phyloP scores from a whole-genome alignment of 179 eudicot species.

The Beta macrorhiza region DNA sequence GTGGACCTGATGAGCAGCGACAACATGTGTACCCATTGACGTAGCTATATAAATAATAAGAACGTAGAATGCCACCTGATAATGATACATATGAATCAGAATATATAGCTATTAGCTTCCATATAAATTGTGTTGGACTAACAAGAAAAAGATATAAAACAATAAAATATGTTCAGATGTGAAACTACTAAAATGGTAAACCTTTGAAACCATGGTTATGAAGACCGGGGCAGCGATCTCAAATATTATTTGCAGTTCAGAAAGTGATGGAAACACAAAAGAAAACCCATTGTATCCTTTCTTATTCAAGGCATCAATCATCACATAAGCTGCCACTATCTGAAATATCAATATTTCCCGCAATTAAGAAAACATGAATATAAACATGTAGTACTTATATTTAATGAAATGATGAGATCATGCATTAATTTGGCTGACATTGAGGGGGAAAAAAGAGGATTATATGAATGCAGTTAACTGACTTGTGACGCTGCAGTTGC shows the following conservation, averaged over 20 bases:
- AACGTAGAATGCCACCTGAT: slow-evolving; percentile 45
- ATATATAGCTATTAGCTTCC: background rate
- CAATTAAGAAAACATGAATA: background rate
- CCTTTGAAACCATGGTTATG: slow-evolving; percentile 90
- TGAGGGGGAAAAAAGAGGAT: background rate
- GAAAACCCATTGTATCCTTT: slow-evolving; percentile 84
- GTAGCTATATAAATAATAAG: slow-evolving; percentile 45
- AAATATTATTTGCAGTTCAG: slow-evolving; percentile 65
- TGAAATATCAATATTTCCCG: slow-evolving; percentile 24
- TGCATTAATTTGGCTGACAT: background rate
- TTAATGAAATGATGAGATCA: background rate
- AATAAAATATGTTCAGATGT: background rate
- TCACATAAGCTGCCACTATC: slow-evolving; percentile 87
- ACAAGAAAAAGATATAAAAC: background rate
- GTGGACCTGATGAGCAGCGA: slow-evolving; percentile 57
- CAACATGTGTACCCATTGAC: slow-evolving; percentile 44
- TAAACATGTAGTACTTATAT: background rate
- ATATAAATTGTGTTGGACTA: background rate
- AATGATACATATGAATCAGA: background rate
- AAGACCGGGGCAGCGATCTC: slow-evolving; percentile 90
- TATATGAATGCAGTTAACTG: slow-evolving; percentile 18
- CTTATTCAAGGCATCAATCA: slow-evolving; percentile 67
- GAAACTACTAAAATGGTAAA: slow-evolving; percentile 20
- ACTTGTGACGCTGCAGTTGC: slow-evolving; percentile 94
- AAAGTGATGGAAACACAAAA: slow-evolving; percentile 62